These are phyloP conservation scores for Candida montana DNA, from an alignment of 805 yeast genomes.

Conservation along the genomic window DNA sequence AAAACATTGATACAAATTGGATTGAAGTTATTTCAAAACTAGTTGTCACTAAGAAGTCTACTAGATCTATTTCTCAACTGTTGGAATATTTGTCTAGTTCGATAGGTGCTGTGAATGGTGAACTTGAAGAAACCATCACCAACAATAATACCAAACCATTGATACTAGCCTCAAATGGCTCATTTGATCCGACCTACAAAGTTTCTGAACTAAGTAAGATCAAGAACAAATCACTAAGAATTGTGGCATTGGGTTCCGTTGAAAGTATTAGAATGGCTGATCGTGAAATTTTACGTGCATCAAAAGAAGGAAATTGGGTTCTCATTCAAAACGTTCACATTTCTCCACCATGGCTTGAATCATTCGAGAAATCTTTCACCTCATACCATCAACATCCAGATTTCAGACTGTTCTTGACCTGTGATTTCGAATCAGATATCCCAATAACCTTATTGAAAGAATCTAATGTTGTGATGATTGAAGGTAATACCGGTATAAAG, in stretches of 20 bases:
- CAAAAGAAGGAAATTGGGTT: constrained; percentile 59
- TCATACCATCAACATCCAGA: constrained; percentile 23
- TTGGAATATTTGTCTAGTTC: background rate
- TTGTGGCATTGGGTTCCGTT: constrained; percentile 70
- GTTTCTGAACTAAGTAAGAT: constrained; percentile 35
- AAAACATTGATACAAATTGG: background rate
- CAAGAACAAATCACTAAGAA: constrained; percentile 25
- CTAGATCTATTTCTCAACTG: background rate
- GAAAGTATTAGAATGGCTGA: constrained; percentile 60
- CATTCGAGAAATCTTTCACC: constrained; percentile 43
- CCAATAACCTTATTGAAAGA: constrained; percentile 53
- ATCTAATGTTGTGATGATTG: constrained; percentile 54
- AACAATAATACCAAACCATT: constrained; percentile 31
- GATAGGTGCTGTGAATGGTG: constrained; percentile 14
- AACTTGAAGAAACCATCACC: constrained; percentile 25
- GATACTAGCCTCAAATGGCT: constrained; percentile 52
- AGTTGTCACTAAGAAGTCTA: background rate
- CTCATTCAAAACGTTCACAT: constrained; percentile 77
- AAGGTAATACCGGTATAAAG: constrained; percentile 57
- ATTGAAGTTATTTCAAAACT: background rate
- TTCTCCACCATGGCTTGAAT: constrained; percentile 57
- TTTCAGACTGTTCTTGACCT: constrained; percentile 63
- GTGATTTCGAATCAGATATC: constrained; percentile 41
- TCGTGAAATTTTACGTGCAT: constrained; percentile 41
- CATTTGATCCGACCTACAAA: constrained; percentile 60